Evolutionary conservation across 441 rosid species (phyloP), one percentile per base, ranked within the genome.

Genomic region (Populus hybrid): DNA sequence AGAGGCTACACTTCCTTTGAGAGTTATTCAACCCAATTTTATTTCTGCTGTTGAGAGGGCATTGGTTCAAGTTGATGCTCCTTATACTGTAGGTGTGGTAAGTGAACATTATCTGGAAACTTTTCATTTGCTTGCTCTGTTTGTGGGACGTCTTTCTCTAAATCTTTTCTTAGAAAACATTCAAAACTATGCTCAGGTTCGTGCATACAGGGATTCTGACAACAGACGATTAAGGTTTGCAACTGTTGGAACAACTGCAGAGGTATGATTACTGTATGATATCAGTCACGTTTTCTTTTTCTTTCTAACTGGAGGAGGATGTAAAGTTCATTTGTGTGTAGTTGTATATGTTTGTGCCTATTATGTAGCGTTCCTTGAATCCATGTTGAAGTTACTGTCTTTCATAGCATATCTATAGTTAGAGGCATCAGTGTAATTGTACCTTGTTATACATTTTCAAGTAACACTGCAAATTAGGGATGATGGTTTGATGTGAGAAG

Each of bases 41-140:
- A n/a, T n/a, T n/a, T n/a, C n/a, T n/a, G n/a, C n/a, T n/a, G n/a
- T n/a, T n/a, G n/a, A n/a, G n/a, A n/a, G n/a, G n/a, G n/a, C 94
- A 74, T 79, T 92, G 84, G 84, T 77, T 78, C 95, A 90, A 82
- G 84, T 77, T 86, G 88, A 88, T 69, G 90, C 94, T 80, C 92
- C 95, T 65, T 91, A 74, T 82, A 95, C 88, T 10, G 90, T 95
- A 38, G 97, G 95, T 74, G 99, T 95, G 90, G 99, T 95, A 82
- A 74, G 97, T 89, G 77, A 75, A 82, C 64, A 42, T 79, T 4
- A 29, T 33, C 38, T 70, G 4, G 45, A 50, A 42, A 35, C n/a
- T 70, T 20, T 20, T 11, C 24, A 28, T 23, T 65, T 71, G 9
- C 29, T 63, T 78, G 40, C 73, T 77, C 29, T 56, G 36, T 21